Conservation (phyloP, 495 filamentous ascomycete genomes). For the Penicillium argentinense region DNA sequence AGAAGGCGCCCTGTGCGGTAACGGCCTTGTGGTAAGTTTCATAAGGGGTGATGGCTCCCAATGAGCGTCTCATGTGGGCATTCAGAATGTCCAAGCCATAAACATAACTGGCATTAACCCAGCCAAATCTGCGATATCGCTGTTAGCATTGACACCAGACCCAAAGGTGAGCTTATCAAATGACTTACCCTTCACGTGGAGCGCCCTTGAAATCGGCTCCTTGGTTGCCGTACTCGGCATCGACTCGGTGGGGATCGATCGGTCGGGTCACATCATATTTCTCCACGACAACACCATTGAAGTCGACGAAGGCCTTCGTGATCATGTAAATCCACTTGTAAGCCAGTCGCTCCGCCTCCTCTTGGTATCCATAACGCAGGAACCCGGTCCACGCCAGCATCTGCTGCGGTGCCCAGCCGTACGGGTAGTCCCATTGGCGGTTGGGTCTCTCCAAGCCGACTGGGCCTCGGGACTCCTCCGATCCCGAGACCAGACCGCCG, state of each 20-base stretch:
- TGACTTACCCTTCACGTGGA: slow-evolving; percentile 91
- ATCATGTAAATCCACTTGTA: slow-evolving; percentile 99
- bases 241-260: slow-evolving; percentile 85
- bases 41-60: slow-evolving; percentile 80
- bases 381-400: slow-evolving; percentile 96
- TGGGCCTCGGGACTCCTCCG: slow-evolving; percentile 77
- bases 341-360: slow-evolving; percentile 81
- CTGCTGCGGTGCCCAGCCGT: slow-evolving; percentile 98
- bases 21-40: slow-evolving; percentile 60
- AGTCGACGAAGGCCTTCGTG: slow-evolving; percentile 94
- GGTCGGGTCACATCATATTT: slow-evolving; percentile 95
- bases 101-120: slow-evolving; percentile 97
- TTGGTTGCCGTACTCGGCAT: slow-evolving; percentile 97
- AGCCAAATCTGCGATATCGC: slow-evolving; percentile 72
- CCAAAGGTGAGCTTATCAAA: neutral
- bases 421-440: slow-evolving; percentile 97
- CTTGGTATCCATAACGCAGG: slow-evolving; percentile 83
- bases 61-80: slow-evolving; percentile 78
- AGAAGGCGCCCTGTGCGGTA: slow-evolving; percentile 28
- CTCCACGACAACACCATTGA: slow-evolving; percentile 95
- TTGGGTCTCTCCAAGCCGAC: slow-evolving; percentile 83
- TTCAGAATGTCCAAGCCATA: slow-evolving; percentile 83
- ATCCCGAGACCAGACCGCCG: slow-evolving; percentile 88
- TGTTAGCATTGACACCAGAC: slow-evolving; percentile 24
- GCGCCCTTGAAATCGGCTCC: slow-evolving; percentile 91